These are phyloP conservation scores for Bipolaris oryzae DNA, from an alignment of 2,329 filamentous ascomycete species.

Conservation along the genomic window DNA sequence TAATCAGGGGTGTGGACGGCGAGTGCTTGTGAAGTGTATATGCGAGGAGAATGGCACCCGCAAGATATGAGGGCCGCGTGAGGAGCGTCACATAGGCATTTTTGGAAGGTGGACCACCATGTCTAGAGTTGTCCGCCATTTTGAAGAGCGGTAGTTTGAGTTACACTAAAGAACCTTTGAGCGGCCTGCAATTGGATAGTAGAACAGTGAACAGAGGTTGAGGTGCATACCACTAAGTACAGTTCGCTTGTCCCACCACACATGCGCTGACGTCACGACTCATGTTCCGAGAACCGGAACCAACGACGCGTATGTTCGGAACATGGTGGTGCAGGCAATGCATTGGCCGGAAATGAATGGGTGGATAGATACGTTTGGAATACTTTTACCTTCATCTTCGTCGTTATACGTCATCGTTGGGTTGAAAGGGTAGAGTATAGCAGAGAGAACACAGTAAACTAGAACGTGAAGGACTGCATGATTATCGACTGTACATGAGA, in stretches of 20 bases:
- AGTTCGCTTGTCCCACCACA: conserved; percentile 3
- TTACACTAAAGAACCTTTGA: not conserved
- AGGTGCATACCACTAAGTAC: not conserved
- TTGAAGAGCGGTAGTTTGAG: not conserved
- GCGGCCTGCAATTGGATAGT: not conserved
- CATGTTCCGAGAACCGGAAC: conserved; percentile 15
- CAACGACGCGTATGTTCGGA: conserved; percentile 1
- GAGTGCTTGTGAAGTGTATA: conserved; percentile 56
- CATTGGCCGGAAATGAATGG: not conserved
- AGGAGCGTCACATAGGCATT: conserved; percentile 59
- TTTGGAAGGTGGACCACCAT: not conserved
- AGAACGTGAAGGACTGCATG: too few relatives aligned
- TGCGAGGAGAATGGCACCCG: conserved; percentile 58
- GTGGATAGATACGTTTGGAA: not conserved
- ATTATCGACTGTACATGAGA: too few relatives aligned
- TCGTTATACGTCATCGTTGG: too few relatives aligned
- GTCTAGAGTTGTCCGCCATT: conserved; percentile 15
- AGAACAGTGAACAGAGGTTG: not conserved
- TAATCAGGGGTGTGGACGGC: conserved; percentile 56
- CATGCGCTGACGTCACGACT: conserved; percentile 32
- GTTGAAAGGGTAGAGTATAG: too few relatives aligned
- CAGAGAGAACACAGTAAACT: too few relatives aligned
- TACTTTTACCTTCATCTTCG: too few relatives aligned
- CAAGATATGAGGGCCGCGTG: conserved; percentile 59
- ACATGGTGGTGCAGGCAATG: not conserved